Base-by-base conservation (phyloP, 495 filamentous ascomycete genomes). In the Penicillium silybi region DNA sequence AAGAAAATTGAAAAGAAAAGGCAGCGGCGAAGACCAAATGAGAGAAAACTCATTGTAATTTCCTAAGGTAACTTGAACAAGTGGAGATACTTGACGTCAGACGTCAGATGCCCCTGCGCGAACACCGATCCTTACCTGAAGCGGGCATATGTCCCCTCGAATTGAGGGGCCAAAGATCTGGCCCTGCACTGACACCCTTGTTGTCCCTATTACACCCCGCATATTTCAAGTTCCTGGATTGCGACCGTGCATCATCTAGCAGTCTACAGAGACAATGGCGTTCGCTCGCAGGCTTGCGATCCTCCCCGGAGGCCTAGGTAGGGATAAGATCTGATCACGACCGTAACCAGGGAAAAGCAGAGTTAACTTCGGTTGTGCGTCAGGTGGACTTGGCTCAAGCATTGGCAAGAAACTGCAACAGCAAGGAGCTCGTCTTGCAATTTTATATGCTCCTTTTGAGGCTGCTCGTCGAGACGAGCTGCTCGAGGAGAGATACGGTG, bases 401-500 rank as follows among this genome's bases (percentile, higher is more conserved):
- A 74, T 72, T 9, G 71, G 69, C 54, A 54, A 68, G 27, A 72
- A 71, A 41, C 51, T 74, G 13, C 48, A 61, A 20, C 51, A 69
- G 18, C 64, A 72, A 57, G 69, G 71, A 4, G 69, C 69, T 13
- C 63, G 53, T 4, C 53, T 74, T 2, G 71, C 69, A 25, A 70
- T 74, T 35, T 63, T 74, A 11, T 74, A 74, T 32, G 71, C 71
- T 1, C 69, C 71, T 2, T 74, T 74, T 44, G 71, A 74, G 47
- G 63, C 69, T 9, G 23, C 59, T 22, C 67, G 67, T 0, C 66
- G 63, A n/a, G 66, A 74, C 41, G 34, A 68, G 23, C 59, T 74
- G 5, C 66, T 74, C 19, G 57, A 65, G 22, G 22, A 56, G 0
- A 51, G 64, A 1, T 74, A 72, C 58, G 60, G 56, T 13, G 55